Conservation (phyloP, 23 red algal species). For the Gracilaria domingensis region DNA sequence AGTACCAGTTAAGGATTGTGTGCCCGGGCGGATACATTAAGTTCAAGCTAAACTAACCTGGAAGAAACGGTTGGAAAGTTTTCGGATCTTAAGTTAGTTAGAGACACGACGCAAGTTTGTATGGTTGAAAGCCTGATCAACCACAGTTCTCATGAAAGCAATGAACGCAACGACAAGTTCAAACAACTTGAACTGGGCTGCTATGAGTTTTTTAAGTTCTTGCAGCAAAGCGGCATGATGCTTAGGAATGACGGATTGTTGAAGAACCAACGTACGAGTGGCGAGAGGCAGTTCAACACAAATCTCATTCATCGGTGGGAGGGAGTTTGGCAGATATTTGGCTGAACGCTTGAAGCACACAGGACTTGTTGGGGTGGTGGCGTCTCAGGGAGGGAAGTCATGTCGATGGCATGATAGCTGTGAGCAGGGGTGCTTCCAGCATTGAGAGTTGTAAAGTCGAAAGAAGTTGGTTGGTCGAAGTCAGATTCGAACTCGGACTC, state of each 20-base stretch:
- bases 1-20: neutral
- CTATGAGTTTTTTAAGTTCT: neutral
- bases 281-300: neutral
- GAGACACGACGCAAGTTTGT: neutral
- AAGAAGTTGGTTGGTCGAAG: neutral
- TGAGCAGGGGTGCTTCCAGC: neutral
- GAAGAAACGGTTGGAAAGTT: neutral
- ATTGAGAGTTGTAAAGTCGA: neutral
- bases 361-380: neutral
- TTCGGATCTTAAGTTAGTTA: slow-evolving; percentile 4
- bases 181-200: slow-evolving; percentile 8
- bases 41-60: slow-evolving; percentile 8
- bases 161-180: slow-evolving; percentile 4
- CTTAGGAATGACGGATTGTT: neutral
- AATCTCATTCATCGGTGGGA: neutral
- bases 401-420: slow-evolving; percentile 26
- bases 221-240: neutral
- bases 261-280: too few species aligned
- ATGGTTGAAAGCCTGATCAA: neutral
- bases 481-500: neutral
- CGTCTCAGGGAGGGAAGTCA: neutral
- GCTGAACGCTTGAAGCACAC: neutral
- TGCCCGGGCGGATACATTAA: neutral
- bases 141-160: slow-evolving; percentile 12
- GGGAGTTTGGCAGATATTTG: neutral